Percentiles rank a stretch among this genome's conserved stretches.
Evolutionary conservation across 148 eudicot genomes (phyloP).

Genomic region (Fallopia convolvulus): DNA sequence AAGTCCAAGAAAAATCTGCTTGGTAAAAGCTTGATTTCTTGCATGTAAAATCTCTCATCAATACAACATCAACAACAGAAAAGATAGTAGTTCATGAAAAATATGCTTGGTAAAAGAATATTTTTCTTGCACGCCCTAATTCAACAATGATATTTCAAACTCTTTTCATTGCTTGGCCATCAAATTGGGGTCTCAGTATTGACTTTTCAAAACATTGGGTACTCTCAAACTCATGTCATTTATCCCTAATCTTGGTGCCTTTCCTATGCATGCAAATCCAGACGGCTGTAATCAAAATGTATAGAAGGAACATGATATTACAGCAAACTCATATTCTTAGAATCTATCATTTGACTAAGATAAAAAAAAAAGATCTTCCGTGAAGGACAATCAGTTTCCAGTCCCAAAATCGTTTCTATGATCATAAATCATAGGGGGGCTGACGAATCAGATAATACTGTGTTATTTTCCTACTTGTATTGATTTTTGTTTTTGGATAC

Average conservation of each 20-base stretch:
- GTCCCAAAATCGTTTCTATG: no score
- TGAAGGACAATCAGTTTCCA: no score
- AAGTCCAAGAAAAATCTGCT: not conserved
- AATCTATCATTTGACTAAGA: no score
- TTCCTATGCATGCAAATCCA: not conserved
- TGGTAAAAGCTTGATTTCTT: constrained; percentile 3
- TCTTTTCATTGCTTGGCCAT: not conserved
- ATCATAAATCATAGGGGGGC: no score
- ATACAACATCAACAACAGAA: not conserved
- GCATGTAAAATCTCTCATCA: not conserved
- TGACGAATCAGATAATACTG: no score
- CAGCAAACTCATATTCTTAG: not conserved
- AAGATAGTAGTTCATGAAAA: not conserved
- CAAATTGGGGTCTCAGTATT: not conserved
- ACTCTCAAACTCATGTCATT: no score
- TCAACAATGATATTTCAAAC: not conserved
- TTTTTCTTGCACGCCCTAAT: not conserved
- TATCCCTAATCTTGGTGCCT: no score
- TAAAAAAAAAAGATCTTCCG: no score
- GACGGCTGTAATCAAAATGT: no score
- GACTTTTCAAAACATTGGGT: not conserved
- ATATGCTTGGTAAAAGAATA: not conserved
- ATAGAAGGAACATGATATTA: not conserved
- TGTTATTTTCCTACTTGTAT: no score
- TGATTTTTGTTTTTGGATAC: no score